phyloP scores from a whole-genome alignment of 352 stramenopile genomes.

The Thalassiosira sp. region DNA sequence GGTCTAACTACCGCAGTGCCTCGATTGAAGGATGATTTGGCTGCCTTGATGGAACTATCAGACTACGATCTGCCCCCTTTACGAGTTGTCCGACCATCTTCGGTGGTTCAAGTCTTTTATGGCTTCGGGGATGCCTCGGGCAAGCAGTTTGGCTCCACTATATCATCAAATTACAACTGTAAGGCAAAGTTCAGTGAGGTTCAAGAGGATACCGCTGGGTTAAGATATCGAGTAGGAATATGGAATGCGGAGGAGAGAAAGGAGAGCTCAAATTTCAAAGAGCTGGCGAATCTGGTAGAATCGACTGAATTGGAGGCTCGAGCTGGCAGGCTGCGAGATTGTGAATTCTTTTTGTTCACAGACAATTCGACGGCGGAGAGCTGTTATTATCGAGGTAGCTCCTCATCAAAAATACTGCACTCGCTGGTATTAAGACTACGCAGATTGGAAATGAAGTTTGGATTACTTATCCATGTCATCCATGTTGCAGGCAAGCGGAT shows the following conservation, averaged over 20 bases:
- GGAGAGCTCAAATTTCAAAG: constrained; percentile 51
- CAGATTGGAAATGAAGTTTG: constrained; percentile 30
- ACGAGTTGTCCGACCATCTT: constrained; percentile 7
- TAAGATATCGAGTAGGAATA: constrained; percentile 24
- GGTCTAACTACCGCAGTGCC: constrained; percentile 18
- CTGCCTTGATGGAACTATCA: constrained; percentile 23
- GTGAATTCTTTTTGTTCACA: constrained; percentile 71
- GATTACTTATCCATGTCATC: constrained; percentile 37
- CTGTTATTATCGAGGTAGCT: constrained; percentile 47
- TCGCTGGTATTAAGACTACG: constrained; percentile 47
- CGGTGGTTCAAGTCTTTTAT: constrained; percentile 30
- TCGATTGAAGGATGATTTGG: constrained; percentile 39
- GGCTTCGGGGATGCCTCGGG: constrained; percentile 58
- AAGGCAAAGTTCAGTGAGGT: background rate
- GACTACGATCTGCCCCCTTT: constrained; percentile 20
- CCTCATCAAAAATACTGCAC: constrained; percentile 40
- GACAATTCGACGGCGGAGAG: constrained; percentile 63
- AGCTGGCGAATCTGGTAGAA: constrained; percentile 58
- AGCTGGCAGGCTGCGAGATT: constrained; percentile 16
- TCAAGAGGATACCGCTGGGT: background rate
- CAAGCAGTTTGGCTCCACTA: constrained; percentile 34
- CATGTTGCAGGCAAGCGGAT: constrained; percentile 58
- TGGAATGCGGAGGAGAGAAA: constrained; percentile 23
- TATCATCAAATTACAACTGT: constrained; percentile 17
- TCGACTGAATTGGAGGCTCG: constrained; percentile 20